Evolutionary conservation across 1,139 yeast species (phyloP).

Genomic region (Scheffersomyces stambukii): DNA sequence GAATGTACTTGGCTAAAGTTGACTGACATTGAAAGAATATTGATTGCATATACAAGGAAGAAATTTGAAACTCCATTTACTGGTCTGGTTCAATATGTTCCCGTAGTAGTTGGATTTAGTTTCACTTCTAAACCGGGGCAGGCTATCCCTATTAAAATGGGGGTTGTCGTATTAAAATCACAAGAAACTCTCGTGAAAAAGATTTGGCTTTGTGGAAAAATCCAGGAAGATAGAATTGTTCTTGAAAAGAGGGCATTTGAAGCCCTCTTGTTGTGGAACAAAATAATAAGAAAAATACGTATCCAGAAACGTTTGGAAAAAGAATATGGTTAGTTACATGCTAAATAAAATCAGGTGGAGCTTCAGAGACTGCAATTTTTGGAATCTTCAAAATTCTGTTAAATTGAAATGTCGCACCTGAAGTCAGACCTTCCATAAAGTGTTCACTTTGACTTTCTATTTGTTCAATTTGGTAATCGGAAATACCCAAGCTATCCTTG

Average conservation of each 20-base stretch:
- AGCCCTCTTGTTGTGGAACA: constrained; percentile 18
- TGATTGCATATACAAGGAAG: constrained; percentile 8
- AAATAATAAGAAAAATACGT: constrained; percentile 17
- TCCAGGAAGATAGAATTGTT: constrained; percentile 8
- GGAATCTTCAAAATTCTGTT: constrained; percentile 10
- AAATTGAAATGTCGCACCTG: constrained; percentile 24
- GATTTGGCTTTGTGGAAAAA: constrained; percentile 26
- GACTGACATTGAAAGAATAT: constrained; percentile 20
- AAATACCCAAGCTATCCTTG: constrained; percentile 18
- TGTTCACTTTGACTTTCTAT: constrained; percentile 10
- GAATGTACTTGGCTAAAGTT: constrained; percentile 28
- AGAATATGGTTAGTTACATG: constrained; percentile 4
- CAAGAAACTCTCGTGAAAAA: constrained; percentile 19
- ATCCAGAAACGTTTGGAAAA: constrained; percentile 20
- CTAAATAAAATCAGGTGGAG: constrained; percentile 35
- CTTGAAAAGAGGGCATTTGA: constrained; percentile 1
- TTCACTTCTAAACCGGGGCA: constrained; percentile 22
- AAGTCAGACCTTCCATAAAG: constrained; percentile 21
- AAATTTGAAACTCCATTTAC: background rate
- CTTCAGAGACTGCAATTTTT: constrained; percentile 22
- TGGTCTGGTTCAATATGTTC: constrained; percentile 26
- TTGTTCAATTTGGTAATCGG: constrained; percentile 12
- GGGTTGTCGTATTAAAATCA: constrained; percentile 22
- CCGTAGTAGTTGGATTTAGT: constrained; percentile 34
- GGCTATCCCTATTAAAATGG: constrained; percentile 29